Percentiles rank a stretch among this genome's conserved stretches.
Conservation (phyloP, 1,284 basidiomycete genomes). For the Dichomitus squalens region DNA sequence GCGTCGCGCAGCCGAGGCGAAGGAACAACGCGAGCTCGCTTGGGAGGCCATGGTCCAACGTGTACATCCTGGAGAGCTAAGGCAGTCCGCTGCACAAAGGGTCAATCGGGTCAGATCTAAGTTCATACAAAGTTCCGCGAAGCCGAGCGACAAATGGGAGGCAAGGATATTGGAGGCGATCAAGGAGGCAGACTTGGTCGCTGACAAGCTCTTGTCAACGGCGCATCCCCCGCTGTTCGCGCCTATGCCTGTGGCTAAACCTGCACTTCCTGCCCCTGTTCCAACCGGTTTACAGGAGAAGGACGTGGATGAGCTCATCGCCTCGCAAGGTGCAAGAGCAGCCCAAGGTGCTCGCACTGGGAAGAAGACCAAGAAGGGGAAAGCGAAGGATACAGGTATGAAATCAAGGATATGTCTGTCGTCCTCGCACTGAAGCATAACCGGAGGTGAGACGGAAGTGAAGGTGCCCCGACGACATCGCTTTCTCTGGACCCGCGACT, state of each 20-base stretch:
- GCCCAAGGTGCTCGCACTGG: slow-evolving; percentile 27
- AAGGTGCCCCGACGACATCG: slow-evolving; percentile 46
- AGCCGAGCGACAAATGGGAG: slow-evolving; percentile 61
- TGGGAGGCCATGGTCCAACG: slow-evolving; percentile 62
- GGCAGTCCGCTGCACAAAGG: slow-evolving; percentile 49
- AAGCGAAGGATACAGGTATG: slow-evolving; percentile 34
- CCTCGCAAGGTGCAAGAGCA: slow-evolving; percentile 54
- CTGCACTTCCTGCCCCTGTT: slow-evolving; percentile 36
- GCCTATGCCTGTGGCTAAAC: slow-evolving; percentile 22
- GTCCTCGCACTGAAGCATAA: too few species aligned
- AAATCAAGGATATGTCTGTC: not conserved
- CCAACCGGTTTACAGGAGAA: slow-evolving; percentile 49
- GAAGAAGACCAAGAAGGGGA: slow-evolving; percentile 42
- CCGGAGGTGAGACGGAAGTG: not conserved
- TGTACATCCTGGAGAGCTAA: slow-evolving; percentile 54
- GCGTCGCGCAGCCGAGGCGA: slow-evolving; percentile 60
- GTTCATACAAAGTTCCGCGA: slow-evolving; percentile 57
- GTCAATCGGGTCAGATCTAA: slow-evolving; percentile 54
- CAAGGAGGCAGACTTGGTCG: slow-evolving; percentile 52
- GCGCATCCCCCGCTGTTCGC: slow-evolving; percentile 24
- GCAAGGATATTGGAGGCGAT: slow-evolving; percentile 56
- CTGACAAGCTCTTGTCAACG: slow-evolving; percentile 41
- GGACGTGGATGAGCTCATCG: slow-evolving; percentile 55
- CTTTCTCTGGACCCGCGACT: slow-evolving; percentile 84
- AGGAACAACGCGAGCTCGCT: slow-evolving; percentile 55